Conservation (phyloP, 148 eudicot genomes). For the Mesembryanthemum crystallinum region DNA sequence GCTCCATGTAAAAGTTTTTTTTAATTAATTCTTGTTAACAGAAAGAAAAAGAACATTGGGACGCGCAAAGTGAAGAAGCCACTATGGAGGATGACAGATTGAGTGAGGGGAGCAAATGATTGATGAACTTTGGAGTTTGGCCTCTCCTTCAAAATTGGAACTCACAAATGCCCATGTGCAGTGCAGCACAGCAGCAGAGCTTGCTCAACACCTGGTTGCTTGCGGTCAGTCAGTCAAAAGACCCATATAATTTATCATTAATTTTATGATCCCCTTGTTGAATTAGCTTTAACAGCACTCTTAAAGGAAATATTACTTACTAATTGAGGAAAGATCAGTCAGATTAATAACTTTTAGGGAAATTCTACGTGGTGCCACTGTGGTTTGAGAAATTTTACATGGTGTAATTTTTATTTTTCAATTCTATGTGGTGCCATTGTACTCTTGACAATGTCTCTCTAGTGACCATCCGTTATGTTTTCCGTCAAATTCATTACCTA, state of each 20-base stretch:
- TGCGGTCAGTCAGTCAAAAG: neutral
- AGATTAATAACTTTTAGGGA: neutral
- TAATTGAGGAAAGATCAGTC: neutral
- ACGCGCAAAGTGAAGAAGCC: neutral
- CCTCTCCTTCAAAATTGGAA: neutral
- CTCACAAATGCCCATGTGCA: conserved; percentile 12
- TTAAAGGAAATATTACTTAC: neutral
- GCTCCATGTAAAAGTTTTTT: no score
- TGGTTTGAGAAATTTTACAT: no score
- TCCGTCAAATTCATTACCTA: no score
- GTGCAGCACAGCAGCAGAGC: neutral
- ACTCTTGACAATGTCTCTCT: no score
- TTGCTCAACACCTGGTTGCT: conserved; percentile 9
- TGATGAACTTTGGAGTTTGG: conserved; percentile 1
- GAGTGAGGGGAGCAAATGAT: neutral
- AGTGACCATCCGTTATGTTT: no score
- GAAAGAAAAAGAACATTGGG: neutral
- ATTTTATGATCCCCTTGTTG: no score
- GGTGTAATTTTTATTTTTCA: no score
- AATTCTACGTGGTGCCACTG: no score
- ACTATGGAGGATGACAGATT: neutral
- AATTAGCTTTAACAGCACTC: no score
- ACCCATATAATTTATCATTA: neutral
- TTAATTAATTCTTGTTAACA: no score
- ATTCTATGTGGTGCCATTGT: no score